Evolutionary conservation across 306 rosid genomes (phyloP).

Genomic region (Ammopiptanthus mongolicus): DNA sequence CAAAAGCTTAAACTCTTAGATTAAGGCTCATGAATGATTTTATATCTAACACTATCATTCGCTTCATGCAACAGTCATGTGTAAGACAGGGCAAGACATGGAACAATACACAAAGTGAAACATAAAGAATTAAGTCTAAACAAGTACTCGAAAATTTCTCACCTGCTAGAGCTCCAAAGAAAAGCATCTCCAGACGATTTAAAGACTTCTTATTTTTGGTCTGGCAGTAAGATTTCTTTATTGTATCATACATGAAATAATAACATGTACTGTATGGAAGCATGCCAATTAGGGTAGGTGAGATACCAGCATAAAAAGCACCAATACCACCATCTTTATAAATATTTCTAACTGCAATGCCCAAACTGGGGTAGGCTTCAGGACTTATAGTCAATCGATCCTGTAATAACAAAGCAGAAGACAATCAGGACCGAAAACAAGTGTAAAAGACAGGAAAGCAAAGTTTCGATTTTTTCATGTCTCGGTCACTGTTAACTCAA

Average conservation of each 20-base stretch:
- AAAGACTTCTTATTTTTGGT: constrained; percentile 66
- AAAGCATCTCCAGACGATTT: constrained; percentile 80
- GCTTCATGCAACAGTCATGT: not conserved
- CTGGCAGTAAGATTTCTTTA: constrained; percentile 74
- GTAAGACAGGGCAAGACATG: not conserved
- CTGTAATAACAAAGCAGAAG: constrained; percentile 42
- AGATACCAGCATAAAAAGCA: constrained; percentile 81
- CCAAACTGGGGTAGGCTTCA: constrained; percentile 75
- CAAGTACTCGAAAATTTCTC: constrained; percentile 17
- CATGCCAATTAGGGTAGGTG: constrained; percentile 93
- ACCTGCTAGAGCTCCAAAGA: constrained; percentile 92
- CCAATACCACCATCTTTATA: constrained; percentile 85
- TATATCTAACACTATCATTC: not conserved
- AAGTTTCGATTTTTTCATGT: not conserved
- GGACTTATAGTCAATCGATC: constrained; percentile 89
- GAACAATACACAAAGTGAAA: not conserved
- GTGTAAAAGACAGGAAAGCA: not conserved
- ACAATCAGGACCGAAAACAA: constrained; percentile 9
- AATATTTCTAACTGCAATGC: constrained; percentile 69
- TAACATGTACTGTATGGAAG: constrained; percentile 96
- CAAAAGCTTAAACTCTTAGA: not conserved
- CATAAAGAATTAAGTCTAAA: not conserved
- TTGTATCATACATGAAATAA: constrained; percentile 90
- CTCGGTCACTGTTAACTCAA: not conserved
- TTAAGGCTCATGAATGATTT: not conserved